A percentile compares a stretch with the other conserved stretches of the same genome.
Conservation (phyloP, 106 monocot genomes). For the Dendrobium officinale region DNA sequence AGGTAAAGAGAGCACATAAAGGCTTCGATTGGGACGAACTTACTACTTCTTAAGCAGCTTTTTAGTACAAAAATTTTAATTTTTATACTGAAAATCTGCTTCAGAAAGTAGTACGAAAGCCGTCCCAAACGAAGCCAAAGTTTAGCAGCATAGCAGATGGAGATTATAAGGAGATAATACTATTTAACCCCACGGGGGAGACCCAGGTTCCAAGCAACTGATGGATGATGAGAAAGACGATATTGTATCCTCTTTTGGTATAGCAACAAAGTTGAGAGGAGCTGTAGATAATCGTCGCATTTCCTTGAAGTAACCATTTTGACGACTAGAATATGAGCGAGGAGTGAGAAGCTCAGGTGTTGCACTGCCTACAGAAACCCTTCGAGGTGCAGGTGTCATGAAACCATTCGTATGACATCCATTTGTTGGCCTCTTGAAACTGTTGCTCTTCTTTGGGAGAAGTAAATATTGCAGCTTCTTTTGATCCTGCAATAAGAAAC, state of each 20-base stretch:
- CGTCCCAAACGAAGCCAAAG: not conserved
- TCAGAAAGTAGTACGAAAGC: too few species aligned
- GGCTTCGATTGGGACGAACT: too few species aligned
- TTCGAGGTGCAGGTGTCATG: constrained; percentile 45
- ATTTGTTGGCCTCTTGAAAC: constrained; percentile 34
- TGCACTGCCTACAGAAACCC: constrained; percentile 40
- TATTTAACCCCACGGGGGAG: constrained; percentile 26
- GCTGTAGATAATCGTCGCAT: constrained; percentile 35
- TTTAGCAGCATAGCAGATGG: not conserved
- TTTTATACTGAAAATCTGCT: too few species aligned
- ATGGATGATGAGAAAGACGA: constrained; percentile 58
- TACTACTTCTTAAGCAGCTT: too few species aligned
- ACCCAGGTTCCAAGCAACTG: constrained; percentile 58
- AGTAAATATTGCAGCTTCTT: constrained; percentile 68
- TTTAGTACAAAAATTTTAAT: too few species aligned
- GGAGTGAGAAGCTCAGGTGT: constrained; percentile 73
- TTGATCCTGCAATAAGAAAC: constrained; percentile 41
- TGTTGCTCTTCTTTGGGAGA: constrained; percentile 45
- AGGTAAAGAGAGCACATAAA: not conserved
- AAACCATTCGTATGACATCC: constrained; percentile 33
- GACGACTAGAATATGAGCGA: constrained; percentile 55
- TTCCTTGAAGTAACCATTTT: constrained; percentile 56
- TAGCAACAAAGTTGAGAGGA: constrained; percentile 53
- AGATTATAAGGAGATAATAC: not conserved
- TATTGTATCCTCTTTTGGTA: constrained; percentile 53